Evolutionary conservation across 1,284 basidiomycete genomes (phyloP), one percentile per base, ranked within the genome.

Genomic region (Psilocybe mexicana): DNA sequence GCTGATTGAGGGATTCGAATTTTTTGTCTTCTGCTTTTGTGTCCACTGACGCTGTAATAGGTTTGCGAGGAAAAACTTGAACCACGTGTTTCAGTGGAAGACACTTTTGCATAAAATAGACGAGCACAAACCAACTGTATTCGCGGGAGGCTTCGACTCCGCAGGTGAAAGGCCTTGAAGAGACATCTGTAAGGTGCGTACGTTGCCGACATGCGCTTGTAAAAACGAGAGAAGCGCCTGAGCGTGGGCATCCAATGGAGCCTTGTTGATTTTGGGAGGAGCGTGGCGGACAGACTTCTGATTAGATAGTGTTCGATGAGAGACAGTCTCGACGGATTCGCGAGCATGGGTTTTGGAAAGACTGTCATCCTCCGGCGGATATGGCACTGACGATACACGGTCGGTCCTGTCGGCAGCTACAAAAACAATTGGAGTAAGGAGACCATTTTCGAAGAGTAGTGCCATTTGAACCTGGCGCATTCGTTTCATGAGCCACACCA

Each of bases 141-240:
- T 51, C n/a, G 45, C 18, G 35, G 43, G 36, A 11, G 45, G 38
- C n/a, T 40, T 36, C 10, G 42, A 42, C 28, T 60, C 47, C 4
- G 50, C 40, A 6, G 44, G 26, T 2, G 48, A 7, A 3, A 38
- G 30, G 11, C 35, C 53, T 43, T 25, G 55, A 2, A 60, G n/a
- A 26, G 57, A 43, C 23, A 53, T 54, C 44, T 67, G 66, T 23
- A 67, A 59, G 10, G 45, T 51, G 6, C 56, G 61, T 6, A 67
- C 51, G 45, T 64, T 67, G 6, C 65, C 63, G 38, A 59, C 58
- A 43, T 67, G 66, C 1, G 54, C 36, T 4, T 49, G 46, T n/a
- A 67, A 48, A 59, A 67, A 67, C 0, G 53, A 43, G 24, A 65
- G 59, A 28, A 67, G 49, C 10, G 52, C 57, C 10, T 60, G 62